Evolutionary conservation across 345 rosid genomes (phyloP), one percentile per base, ranked within the genome.

Genomic region (Citrus cavaleriei): DNA sequence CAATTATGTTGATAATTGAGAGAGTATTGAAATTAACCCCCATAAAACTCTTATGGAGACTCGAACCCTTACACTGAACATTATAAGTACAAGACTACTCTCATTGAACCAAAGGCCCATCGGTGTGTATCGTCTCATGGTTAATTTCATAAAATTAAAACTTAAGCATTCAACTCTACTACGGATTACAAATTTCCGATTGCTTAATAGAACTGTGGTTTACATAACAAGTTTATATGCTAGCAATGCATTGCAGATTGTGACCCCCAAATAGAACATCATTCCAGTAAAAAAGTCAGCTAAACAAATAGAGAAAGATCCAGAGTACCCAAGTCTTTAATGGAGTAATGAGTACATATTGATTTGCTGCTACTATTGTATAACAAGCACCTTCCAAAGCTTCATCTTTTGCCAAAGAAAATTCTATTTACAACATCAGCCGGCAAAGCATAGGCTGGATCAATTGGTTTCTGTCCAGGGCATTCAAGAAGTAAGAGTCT

Each of bases 401-500:
- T 10, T 22, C 34, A 79, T 81, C 76, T 86, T 78, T 77, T 85
- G 77, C 80, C 74, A 18, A 91, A 79, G 76, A 86, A 78, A 71
- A 90, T 88, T 83, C 86, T 86, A 63, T 91, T 77, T 25, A 93
- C 88, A 62, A 91, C 95, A 85, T 93, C 91, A 51, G 91, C 91
- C 0, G 99, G 98, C 85, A 96, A 84, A 13, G 98, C 99, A 76
- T 92, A 86, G 76, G 98, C 98, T 58, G 99, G 96, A 85, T 95
- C 98, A 70, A 91, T 83, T 69, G 95, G 86, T 80, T 92, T 94
- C 70, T 93, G 58, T 82, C 97, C 99, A 19, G 93, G 89, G 84
- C 87, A 93, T 81, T 92, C 97, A 16, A 94, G 98, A 72, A 92
- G 95, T 1, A 98, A 93, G 76, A 96, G 97, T 73, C 99, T 95